These are phyloP conservation scores for Paramyrothecium sp. DNA, from an alignment of 2,329 filamentous ascomycete species.

Conservation along the genomic window DNA sequence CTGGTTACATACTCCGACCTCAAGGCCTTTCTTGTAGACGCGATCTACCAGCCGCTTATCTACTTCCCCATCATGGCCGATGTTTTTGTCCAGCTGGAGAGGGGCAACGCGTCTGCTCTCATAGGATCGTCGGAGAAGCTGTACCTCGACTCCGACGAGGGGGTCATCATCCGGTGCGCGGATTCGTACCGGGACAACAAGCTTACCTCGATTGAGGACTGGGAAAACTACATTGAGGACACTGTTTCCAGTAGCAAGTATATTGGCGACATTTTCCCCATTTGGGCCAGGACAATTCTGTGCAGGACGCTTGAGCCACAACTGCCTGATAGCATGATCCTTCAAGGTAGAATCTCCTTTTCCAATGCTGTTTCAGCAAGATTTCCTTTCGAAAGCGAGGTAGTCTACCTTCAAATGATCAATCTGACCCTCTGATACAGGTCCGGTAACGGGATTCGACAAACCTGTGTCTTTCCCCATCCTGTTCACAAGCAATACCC, in stretches of 20 bases:
- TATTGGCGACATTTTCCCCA: constrained; percentile 25
- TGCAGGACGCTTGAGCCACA: constrained; percentile 20
- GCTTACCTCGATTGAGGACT: constrained; percentile 23
- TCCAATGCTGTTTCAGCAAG: not conserved
- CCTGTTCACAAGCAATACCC: constrained; percentile 35
- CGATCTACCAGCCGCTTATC: constrained; percentile 17
- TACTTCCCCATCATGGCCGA: constrained; percentile 24
- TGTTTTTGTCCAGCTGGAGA: constrained; percentile 20
- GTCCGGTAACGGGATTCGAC: constrained; percentile 13
- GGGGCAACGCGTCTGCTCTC: constrained; percentile 22
- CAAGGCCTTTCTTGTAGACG: constrained; percentile 20
- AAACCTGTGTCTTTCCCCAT: constrained; percentile 31
- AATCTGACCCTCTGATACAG: constrained; percentile 17
- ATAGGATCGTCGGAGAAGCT: constrained; percentile 14
- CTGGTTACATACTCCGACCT: constrained; percentile 27
- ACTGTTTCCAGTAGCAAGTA: constrained; percentile 26
- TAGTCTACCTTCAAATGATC: not conserved
- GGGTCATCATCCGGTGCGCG: constrained; percentile 21
- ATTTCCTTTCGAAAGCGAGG: not conserved
- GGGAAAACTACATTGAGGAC: constrained; percentile 19
- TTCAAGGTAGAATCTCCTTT: constrained; percentile 15
- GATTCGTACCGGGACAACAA: constrained; percentile 28
- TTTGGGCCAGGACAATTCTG: constrained; percentile 20
- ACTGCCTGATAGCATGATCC: constrained; percentile 26
- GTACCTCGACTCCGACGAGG: constrained; percentile 12